Evolutionary conservation across 345 rosid genomes (phyloP), one percentile per base, ranked within the genome.

Genomic region (Euphorbia lathyris): DNA sequence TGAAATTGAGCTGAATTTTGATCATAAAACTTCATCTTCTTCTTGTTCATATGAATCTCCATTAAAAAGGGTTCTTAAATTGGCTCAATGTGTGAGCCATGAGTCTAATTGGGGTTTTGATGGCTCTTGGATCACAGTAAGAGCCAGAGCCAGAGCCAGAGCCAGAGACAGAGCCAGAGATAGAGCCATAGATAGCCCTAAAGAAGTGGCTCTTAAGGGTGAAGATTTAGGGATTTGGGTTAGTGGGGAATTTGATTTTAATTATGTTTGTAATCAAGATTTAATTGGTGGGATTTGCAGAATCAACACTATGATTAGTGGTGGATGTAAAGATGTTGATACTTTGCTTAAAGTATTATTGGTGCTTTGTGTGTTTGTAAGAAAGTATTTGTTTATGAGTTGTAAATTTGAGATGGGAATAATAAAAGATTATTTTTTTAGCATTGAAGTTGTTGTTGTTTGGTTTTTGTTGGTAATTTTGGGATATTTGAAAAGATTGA

Each of bases 71-170:
- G 82, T 85, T 27, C 48, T 26, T 69, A 63, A 76, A 51, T 67
- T 83, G 82, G 51, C 74, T n/a, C 67, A 63, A 23, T 76, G 20
- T 25, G 52, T 38, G 27, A 13, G 56, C 32, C 22, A 9, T 42
- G 34, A 19, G 9, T 27, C 58, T 22, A 63, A 45, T 22, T 82
- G 85, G 93, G 63, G n/a, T n/a, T n/a, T n/a, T n/a, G 85, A 83
- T 66, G 85, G 77, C 48, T 68, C 36, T 38, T 88, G 90, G 93
- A 20, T 74, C 29, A 79, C 85, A 0, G 86, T 88, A 20, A 80
- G 93, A 74, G 67, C 79, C 72, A 73, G 66, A 30, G 56, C 36
- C 9, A 7, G 51, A 68, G 3, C 4, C 34, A 32, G 47, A 34
- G 76, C n/a, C n/a, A n/a, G n/a, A n/a, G n/a, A n/a, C n/a, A 80